Percentiles rank a stretch among this genome's conserved stretches.
These are phyloP conservation scores for Gonapodya prolifera DNA, from an alignment of 192 early-diverging fungal genomes.

Conservation along the genomic window DNA sequence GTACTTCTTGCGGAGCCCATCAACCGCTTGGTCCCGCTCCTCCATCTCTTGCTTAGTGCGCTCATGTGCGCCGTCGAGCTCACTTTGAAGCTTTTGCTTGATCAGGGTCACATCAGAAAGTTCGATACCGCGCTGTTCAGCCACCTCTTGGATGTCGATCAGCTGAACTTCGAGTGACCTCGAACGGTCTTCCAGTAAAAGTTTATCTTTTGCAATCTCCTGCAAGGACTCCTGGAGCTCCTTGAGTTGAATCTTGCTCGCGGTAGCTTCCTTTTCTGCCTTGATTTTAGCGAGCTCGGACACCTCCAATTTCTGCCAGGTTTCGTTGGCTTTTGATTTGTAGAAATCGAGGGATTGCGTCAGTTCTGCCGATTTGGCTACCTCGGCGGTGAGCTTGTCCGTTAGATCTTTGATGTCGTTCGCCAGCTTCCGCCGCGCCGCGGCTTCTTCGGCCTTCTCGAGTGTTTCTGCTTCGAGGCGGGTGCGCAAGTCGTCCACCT, in stretches of 20 bases:
- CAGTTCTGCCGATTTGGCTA: constrained; percentile 40
- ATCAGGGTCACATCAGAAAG: constrained; percentile 55
- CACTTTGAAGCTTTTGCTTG: constrained; percentile 64
- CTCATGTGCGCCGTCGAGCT: constrained; percentile 53
- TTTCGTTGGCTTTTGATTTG: constrained; percentile 37
- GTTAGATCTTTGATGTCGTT: constrained; percentile 49
- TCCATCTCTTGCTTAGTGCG: constrained; percentile 63
- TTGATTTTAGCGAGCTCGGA: constrained; percentile 56
- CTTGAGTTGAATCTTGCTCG: constrained; percentile 44
- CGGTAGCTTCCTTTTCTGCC: constrained; percentile 61
- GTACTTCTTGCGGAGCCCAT: constrained; percentile 66
- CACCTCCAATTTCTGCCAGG: constrained; percentile 41
- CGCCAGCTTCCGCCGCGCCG: constrained; percentile 35
- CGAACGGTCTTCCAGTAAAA: constrained; percentile 48
- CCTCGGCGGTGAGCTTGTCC: constrained; percentile 46
- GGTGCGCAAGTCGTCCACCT: constrained; percentile 47
- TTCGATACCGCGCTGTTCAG: constrained; percentile 61
- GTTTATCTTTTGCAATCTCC: constrained; percentile 46
- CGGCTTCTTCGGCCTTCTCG: constrained; percentile 49
- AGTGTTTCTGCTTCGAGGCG: constrained; percentile 49
- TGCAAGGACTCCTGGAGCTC: constrained; percentile 56
- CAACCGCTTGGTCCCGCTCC: constrained; percentile 56
- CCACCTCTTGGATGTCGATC: constrained; percentile 55
- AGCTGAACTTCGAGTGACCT: constrained; percentile 53
- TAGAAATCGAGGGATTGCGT: constrained; percentile 38